These are phyloP conservation scores for Carpinus viminea DNA, from an alignment of 306 rosid genomes.

Conservation along the genomic window DNA sequence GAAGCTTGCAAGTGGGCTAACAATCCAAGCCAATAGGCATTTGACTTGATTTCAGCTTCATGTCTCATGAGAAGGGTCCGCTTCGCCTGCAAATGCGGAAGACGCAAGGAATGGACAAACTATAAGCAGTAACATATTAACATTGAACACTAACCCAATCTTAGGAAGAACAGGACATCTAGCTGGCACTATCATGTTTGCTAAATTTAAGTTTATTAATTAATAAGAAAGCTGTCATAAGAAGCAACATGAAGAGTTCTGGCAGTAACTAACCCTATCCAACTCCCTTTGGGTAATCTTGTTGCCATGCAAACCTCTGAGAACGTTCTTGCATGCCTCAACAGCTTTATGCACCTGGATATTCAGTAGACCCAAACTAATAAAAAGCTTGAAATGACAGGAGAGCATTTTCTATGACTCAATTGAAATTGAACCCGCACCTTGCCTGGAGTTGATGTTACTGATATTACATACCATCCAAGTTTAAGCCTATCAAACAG, in stretches of 20 bases:
- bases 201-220: not conserved
- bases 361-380: constrained; percentile 29
- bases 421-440: constrained; percentile 48
- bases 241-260: constrained; percentile 18
- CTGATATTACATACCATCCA: constrained; percentile 98
- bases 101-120: constrained; percentile 28
- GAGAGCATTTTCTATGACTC: constrained; percentile 4
- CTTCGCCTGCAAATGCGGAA: constrained; percentile 61
- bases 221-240: not conserved
- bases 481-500: constrained; percentile 88
- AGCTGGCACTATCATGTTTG: not conserved
- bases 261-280: constrained; percentile 77
- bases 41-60: constrained; percentile 97
- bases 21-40: constrained; percentile 95
- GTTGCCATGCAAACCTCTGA: constrained; percentile 92
- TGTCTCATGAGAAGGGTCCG: constrained; percentile 95
- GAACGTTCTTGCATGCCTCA: constrained; percentile 95
- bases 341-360: constrained; percentile 94
- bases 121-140: constrained; percentile 8
- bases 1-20: constrained; percentile 93
- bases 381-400: constrained; percentile 24
- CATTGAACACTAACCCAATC: not conserved
- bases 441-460: constrained; percentile 95
- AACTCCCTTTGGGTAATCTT: constrained; percentile 84
- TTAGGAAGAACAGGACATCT: not conserved